Base-by-base conservation (phyloP, 768 basidiomycete species). In the Chlorophyllum brunneum region DNA sequence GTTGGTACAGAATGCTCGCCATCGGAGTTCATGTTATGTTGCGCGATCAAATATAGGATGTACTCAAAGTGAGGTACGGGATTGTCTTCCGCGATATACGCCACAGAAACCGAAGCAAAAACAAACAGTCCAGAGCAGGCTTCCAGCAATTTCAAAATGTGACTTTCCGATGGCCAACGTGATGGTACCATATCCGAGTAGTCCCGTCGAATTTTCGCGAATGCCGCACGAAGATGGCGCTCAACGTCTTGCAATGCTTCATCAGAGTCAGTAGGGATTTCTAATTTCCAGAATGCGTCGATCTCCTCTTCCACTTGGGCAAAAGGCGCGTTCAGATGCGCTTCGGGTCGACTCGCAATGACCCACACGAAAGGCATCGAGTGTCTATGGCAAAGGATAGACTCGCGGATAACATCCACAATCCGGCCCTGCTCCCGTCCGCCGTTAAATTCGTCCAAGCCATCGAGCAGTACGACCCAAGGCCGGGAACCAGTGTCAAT, bases 371-470 rank as follows among this genome's bases (percentile, higher is more conserved):
- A 38, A 20, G 36, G 48, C 15, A 4, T 46, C 7, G 44, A 16
- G 15, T 5, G 9, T 5, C 1, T 10, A 22, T 46, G 20, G 16
- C 20, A 30, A n/a, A 20, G 24, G 26, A 48, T 11, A 15, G 48
- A 48, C 9, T 37, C 18, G 10, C 24, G 37, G 16, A 39, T 5
- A 11, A 15, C 34, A 36, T 2, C 13, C 15, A 36, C 16, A 16
- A 36, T 11, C 15, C 34, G 34, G 34, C 6, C 5, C 10, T 3
- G 36, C 9, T 15, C 23, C 34, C 36, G 3, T 18, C 24, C 36
- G 24, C 46, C 24, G 11, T 38, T 27, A 13, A 36, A 38, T 39
- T 48, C 48, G 29, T 48, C 48, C 7, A 48, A 29, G 6, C 48
- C 48, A 33, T 46, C 44, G 2, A 46, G 16, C 2, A 46, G 3